Evolutionary conservation across 148 eudicot species (phyloP).

Genomic region (Chenopodium berlandieri): DNA sequence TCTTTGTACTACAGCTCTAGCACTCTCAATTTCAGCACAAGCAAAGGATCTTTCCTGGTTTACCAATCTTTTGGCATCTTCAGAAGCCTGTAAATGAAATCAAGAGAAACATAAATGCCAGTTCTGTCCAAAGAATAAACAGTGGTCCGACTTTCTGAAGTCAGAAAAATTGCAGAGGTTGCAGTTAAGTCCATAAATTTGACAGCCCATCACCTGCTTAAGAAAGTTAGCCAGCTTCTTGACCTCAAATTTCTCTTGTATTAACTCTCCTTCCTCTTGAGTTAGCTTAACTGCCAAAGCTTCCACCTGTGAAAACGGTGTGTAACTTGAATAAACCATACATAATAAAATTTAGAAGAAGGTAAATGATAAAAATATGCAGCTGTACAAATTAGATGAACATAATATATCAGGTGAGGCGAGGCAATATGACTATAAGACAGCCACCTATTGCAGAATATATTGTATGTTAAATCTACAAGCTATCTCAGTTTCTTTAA

Average conservation of each 20-base stretch:
- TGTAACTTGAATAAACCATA: neutral
- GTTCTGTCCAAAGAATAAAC: neutral
- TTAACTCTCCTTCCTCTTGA: constrained; percentile 90
- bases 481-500: neutral
- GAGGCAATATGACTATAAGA: neutral
- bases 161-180: neutral
- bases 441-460: neutral
- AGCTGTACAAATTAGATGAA: neutral
- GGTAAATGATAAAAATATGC: too few relatives aligned
- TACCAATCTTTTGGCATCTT: constrained; percentile 96
- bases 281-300: constrained; percentile 95
- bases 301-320: constrained; percentile 63
- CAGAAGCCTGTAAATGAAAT: constrained; percentile 71
- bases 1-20: constrained; percentile 91
- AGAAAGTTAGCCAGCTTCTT: constrained; percentile 82
- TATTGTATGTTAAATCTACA: neutral
- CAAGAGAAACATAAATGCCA: neutral
- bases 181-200: neutral
- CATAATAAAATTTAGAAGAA: neutral
- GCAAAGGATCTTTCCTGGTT: constrained; percentile 98
- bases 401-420: neutral
- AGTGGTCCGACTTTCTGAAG: neutral
- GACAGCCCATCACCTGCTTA: constrained; percentile 66
- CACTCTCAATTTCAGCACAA: constrained; percentile 98
- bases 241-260: constrained; percentile 97